Evolutionary conservation across 169 alveolate genomes (phyloP).

Genomic region (Plasmodium inui): DNA sequence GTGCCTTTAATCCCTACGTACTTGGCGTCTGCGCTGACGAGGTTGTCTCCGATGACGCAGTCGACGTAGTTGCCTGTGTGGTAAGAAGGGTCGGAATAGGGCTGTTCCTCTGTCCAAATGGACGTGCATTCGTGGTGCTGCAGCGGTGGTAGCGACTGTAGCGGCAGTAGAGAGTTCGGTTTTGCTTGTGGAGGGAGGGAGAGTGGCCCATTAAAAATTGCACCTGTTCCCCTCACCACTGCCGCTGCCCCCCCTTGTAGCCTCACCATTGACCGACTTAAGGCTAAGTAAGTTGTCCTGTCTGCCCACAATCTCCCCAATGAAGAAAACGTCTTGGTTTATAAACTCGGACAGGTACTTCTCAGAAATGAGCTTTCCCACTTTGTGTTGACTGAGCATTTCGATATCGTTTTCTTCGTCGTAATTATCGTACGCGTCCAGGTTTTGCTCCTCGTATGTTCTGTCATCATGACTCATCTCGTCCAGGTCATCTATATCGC

Average conservation of each 20-base stretch:
- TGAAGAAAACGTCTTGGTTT: conserved; percentile 56
- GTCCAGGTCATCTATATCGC: neutral
- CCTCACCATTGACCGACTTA: conserved; percentile 66
- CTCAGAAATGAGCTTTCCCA: conserved; percentile 56
- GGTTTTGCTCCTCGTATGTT: neutral
- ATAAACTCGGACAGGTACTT: conserved; percentile 50
- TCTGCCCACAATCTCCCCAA: conserved; percentile 40
- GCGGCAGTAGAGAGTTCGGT: neutral
- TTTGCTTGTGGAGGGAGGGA: neutral
- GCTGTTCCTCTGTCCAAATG: neutral
- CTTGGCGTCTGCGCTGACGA: conserved; percentile 4
- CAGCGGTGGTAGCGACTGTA: neutral
- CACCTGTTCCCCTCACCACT: neutral
- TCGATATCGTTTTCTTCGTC: neutral
- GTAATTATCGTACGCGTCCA: neutral
- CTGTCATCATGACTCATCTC: neutral
- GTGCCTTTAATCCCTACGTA: conserved; percentile 64
- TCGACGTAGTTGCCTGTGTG: conserved; percentile 51
- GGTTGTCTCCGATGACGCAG: conserved; percentile 18
- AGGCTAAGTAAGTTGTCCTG: conserved; percentile 13
- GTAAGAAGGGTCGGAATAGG: neutral
- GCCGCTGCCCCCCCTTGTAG: neutral
- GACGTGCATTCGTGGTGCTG: neutral
- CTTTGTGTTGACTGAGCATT: neutral
- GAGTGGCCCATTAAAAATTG: neutral